Conservation (phyloP, 2,329 filamentous ascomycete genomes). For the Phoma sp. region DNA sequence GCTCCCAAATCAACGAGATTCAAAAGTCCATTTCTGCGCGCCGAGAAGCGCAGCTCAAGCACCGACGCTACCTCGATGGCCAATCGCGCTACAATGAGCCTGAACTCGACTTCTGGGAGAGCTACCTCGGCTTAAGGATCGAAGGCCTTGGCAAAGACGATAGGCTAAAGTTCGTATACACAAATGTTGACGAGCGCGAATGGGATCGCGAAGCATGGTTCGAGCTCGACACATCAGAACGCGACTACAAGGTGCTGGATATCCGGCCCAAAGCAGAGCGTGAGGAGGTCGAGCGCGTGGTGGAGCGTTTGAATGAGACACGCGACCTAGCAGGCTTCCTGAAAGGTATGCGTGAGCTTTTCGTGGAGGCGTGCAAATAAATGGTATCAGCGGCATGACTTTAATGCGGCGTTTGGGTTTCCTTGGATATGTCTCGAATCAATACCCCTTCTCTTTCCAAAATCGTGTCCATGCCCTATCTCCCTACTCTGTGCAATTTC, state of each 20-base stretch:
- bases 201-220: conserved; percentile 94
- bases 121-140: conserved; percentile 84
- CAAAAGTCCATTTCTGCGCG: conserved; percentile 73
- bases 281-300: conserved; percentile 76
- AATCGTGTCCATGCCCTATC: not conserved
- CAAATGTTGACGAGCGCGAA: conserved; percentile 82
- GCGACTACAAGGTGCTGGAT: conserved; percentile 85
- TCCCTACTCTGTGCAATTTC: too few relatives aligned
- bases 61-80: conserved; percentile 76
- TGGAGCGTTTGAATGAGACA: conserved; percentile 82
- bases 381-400: not conserved
- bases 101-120: conserved; percentile 95
- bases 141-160: conserved; percentile 87
- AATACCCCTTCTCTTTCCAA: conserved; percentile 13
- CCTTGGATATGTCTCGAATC: conserved; percentile 9
- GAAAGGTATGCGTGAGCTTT: conserved; percentile 83
- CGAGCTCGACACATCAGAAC: conserved; percentile 79
- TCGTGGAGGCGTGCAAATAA: conserved; percentile 63
- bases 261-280: conserved; percentile 82
- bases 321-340: conserved; percentile 74
- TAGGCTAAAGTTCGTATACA: conserved; percentile 87
- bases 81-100: conserved; percentile 90
- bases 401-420: conserved; percentile 14
- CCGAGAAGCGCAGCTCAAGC: conserved; percentile 73
- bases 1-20: conserved; percentile 65